Evolutionary conservation across 164 flowering plant genomes (phyloP), one percentile per base, ranked within the genome.

Genomic region (Brasenia schreberi): DNA sequence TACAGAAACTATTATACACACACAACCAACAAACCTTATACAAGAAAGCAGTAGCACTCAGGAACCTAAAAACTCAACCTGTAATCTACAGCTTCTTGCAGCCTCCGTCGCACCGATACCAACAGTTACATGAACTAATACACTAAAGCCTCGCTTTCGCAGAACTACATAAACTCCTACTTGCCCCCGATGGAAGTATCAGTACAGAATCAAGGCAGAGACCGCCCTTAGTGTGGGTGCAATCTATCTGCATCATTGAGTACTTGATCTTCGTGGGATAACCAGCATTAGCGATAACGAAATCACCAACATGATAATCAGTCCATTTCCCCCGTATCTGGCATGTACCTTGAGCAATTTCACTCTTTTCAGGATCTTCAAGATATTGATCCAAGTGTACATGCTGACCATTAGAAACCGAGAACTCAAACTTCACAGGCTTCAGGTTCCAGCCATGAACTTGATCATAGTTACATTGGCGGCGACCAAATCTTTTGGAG

Each of bases 221-320:
- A 10, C 96, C 98, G 16, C 96, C 98, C 77, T 92, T 92, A 2
- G 88, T 84, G 72, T 92, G 96, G 19, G 98, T 89, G 79, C 98
- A 92, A 74, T 92, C 98, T n/a, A 87, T 92, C 77, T 92, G 98
- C 18, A 83, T 86, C 83, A 84, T 65, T 0, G 98, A 87, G 69
- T 83, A 89, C 63, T 81, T 87, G 78, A 92, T 65, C 82, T 81
- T 86, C 0, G 74, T 87, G 27, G 68, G 70, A 17, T 53, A 44
- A 58, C 74, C 61, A 1, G 83, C 62, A 44, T 76, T 77, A 60
- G 76, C 79, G 1, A 86, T 86, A 2, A 79, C 81, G 70, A 92
- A 92, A 72, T 85, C 87, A 42, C 96, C 98, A 0, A 68, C 87
- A 63, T 81, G 88, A 83, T 86, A 80, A 61, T 77, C 43, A 11